Evolutionary conservation across 2,329 filamentous ascomycete genomes (phyloP).

Genomic region (Aspergillus sp.): DNA sequence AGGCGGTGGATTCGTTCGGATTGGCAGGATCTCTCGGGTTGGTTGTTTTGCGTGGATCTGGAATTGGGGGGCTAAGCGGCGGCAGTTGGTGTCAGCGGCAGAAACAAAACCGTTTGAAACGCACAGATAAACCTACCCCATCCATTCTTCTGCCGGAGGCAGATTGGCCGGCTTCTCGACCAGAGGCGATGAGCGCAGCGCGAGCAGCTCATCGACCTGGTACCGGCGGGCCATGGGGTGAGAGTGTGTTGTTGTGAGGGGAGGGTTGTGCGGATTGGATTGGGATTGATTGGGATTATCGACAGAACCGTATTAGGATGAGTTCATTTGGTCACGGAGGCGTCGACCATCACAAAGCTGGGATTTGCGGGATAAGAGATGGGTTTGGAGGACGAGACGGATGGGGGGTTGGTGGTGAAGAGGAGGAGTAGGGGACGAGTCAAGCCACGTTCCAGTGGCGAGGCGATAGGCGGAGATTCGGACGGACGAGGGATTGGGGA

Average conservation of each 20-base stretch:
- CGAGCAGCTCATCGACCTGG: constrained; percentile 63
- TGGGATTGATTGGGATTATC: too few relatives aligned
- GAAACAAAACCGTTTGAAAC: constrained; percentile 2
- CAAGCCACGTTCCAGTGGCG: constrained; percentile 10
- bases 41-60: constrained; percentile 32
- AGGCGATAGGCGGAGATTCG: constrained; percentile 7
- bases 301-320: neutral
- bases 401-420: constrained; percentile 3
- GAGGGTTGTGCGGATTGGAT: constrained; percentile 14
- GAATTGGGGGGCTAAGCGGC: constrained; percentile 26
- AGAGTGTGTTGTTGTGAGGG: constrained; percentile 10
- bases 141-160: constrained; percentile 86
- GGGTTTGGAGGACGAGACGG: constrained; percentile 1
- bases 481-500: constrained; percentile 13
- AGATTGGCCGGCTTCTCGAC: constrained; percentile 69
- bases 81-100: constrained; percentile 14
- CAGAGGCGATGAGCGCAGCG: constrained; percentile 70
- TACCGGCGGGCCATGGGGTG: constrained; percentile 51
- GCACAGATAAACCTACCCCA: constrained; percentile 57
- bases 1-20: constrained; percentile 23
- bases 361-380: constrained; percentile 1
- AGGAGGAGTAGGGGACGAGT: neutral
- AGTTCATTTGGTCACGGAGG: neutral
- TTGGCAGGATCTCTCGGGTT: constrained; percentile 27
- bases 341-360: neutral